Conservation (phyloP, 768 basidiomycete species). For the Suillus clintonianus region DNA sequence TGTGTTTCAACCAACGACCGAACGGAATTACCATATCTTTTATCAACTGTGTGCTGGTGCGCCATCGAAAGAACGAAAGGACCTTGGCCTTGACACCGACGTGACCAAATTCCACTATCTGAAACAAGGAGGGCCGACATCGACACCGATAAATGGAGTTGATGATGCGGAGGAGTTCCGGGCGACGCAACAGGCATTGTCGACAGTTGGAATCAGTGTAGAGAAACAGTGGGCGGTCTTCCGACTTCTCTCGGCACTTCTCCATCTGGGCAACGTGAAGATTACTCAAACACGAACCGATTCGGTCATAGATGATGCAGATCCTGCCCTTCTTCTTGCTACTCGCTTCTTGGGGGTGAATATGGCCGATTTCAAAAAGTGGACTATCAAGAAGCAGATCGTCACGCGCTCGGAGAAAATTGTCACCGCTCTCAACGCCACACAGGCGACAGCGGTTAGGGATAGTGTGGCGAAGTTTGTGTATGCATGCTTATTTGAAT, state of each 20-base stretch:
- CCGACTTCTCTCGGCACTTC: slow-evolving; percentile 85
- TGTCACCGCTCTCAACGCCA: slow-evolving; percentile 77
- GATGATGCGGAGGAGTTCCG: slow-evolving; percentile 97
- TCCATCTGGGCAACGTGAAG: slow-evolving; percentile 98
- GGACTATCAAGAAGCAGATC: slow-evolving; percentile 98
- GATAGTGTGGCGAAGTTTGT: slow-evolving; percentile 99
- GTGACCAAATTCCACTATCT: slow-evolving; percentile 88
- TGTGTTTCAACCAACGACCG: slow-evolving; percentile 94
- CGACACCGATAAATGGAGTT: slow-evolving; percentile 86
- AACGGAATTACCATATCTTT: slow-evolving; percentile 99
- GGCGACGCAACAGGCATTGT: slow-evolving; percentile 89
- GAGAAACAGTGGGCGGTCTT: slow-evolving; percentile 99
- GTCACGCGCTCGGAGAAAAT: slow-evolving; percentile 95
- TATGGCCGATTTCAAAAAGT: slow-evolving; percentile 93
- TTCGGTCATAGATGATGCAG: slow-evolving; percentile 80
- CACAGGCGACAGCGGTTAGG: slow-evolving; percentile 90
- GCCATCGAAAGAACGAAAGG: slow-evolving; percentile 92
- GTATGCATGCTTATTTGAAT: slow-evolving; percentile 98
- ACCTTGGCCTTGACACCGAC: slow-evolving; percentile 86
- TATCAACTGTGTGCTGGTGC: slow-evolving; percentile 98
- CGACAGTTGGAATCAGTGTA: slow-evolving; percentile 95
- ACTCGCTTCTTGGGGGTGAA: slow-evolving; percentile 91
- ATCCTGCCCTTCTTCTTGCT: slow-evolving; percentile 75
- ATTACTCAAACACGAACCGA: slow-evolving; percentile 81
- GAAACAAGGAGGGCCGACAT: slow-evolving; percentile 87